Evolutionary conservation across 1,284 basidiomycete species (phyloP).

Genomic region (Laetiporus sulphureus): DNA sequence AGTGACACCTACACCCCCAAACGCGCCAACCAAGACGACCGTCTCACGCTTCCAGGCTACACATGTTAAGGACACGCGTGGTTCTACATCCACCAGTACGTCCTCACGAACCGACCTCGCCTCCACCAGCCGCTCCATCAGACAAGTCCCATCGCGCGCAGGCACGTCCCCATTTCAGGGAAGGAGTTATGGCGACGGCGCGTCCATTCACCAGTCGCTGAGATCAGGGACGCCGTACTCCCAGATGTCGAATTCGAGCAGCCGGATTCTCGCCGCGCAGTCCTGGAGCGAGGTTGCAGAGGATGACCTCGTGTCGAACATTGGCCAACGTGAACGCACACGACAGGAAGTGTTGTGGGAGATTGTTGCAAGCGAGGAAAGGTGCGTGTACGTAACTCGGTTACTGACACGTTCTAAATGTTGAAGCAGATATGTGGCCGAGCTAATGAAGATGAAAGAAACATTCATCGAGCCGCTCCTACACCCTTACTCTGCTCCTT

Average conservation of each 20-base stretch:
- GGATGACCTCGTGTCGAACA: constrained; percentile 89
- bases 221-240: constrained; percentile 77
- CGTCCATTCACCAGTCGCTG: constrained; percentile 55
- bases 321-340: constrained; percentile 89
- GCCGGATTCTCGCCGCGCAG: constrained; percentile 69
- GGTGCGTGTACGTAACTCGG: constrained; percentile 43
- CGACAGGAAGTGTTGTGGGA: constrained; percentile 97
- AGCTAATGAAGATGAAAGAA: constrained; percentile 87
- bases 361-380: constrained; percentile 95
- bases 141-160: constrained; percentile 54
- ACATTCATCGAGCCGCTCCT: constrained; percentile 89
- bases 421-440: constrained; percentile 78
- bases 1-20: constrained; percentile 29
- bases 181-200: constrained; percentile 37
- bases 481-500: constrained; percentile 61
- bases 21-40: constrained; percentile 47
- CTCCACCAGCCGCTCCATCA: constrained; percentile 29
- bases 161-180: constrained; percentile 54
- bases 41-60: constrained; percentile 69
- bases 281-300: constrained; percentile 97
- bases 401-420: constrained; percentile 10
- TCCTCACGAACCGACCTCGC: constrained; percentile 37
- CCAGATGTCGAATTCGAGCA: constrained; percentile 58
- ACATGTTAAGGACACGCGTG: constrained; percentile 63
- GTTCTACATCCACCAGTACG: constrained; percentile 51